Base-by-base conservation (phyloP, 345 rosid species). In the Trapa bicornis region DNA sequence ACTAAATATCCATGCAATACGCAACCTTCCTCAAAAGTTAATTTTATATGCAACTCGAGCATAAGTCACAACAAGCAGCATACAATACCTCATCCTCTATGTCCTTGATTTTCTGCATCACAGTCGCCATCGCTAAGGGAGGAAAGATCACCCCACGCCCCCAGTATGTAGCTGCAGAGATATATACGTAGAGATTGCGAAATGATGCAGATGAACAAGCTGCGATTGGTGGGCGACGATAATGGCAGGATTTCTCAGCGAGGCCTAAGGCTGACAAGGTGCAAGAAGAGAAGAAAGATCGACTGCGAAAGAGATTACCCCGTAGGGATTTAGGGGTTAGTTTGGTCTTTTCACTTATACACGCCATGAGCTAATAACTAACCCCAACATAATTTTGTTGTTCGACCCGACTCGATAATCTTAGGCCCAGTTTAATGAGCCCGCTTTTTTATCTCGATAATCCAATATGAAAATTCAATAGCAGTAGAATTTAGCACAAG, bases 71-170 rank as follows among this genome's bases (percentile, higher is more conserved):
- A 13, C 5, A 60, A 9, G 42, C 15, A 57, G 47, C 50, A 17
- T 22, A 48, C 11, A 9, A 33, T 54, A 82, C 85, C 83, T 82
- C 85, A 79, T 82, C 85, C 71, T 82, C 85, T 73, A 82, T 82
- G 61, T 82, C 85, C 68, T 82, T 82, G 79, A 82, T 82, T 54
- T 82, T 82, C 77, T 79, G 83, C 85, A 82, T 82, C 66, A 82
- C 85, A 2, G 85, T 82, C 73, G 85, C 68, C 85, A 82, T 82
- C 53, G 58, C 68, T 66, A 64, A 8, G 3, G 37, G 16, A 15
- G 33, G 38, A 32, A 58, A 3, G 63, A 33, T 58, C 16, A 11
- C 38, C 8, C 63, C 63, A 35, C 16, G 16, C 63, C 11, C 37
- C 12, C 62, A 58, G 63, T 32, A 58, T 35, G 63, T 0, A 32